Evolutionary conservation across 768 basidiomycete species (phyloP).

Genomic region (Xerocomellus amylosporus): DNA sequence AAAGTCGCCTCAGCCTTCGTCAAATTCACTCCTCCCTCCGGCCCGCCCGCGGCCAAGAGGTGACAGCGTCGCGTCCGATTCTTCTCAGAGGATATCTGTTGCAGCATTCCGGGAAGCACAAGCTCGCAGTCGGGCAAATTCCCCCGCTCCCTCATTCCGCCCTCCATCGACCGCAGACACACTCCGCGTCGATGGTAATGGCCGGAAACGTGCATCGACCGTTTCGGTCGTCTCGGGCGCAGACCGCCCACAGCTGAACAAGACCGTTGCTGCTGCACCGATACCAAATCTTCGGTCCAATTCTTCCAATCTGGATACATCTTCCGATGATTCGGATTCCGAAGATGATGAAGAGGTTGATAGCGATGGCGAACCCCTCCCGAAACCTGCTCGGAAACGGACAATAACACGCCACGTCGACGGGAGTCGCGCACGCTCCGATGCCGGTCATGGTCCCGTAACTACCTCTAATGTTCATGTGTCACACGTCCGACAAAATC

Average conservation of each 20-base stretch:
- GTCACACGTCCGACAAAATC: constrained; percentile 4
- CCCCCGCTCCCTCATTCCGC: constrained; percentile 52
- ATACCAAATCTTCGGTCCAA: constrained; percentile 9
- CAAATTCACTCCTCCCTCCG: constrained; percentile 33
- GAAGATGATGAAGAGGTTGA: constrained; percentile 37
- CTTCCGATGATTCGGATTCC: constrained; percentile 37
- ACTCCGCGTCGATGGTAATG: constrained; percentile 25
- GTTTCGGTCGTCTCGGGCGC: constrained; percentile 23
- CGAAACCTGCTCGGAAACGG: constrained; percentile 34
- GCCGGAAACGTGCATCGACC: constrained; percentile 30
- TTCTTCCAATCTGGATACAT: constrained; percentile 20
- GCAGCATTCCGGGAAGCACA: constrained; percentile 81
- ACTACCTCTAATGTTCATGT: background rate
- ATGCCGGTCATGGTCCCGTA: constrained; percentile 13
- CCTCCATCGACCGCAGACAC: constrained; percentile 37
- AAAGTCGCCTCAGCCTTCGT: constrained; percentile 26
- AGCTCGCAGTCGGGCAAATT: constrained; percentile 58
- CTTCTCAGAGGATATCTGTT: constrained; percentile 73
- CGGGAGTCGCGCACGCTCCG: constrained; percentile 14
- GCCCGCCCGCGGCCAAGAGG: constrained; percentile 51
- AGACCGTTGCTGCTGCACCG: constrained; percentile 5
- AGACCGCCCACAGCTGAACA: constrained; percentile 17
- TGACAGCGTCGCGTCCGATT: constrained; percentile 57
- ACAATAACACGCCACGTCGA: constrained; percentile 31
- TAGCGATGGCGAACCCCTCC: constrained; percentile 33